Percentiles rank a stretch among this genome's conserved stretches.
These are phyloP conservation scores for Corynespora cassiicola DNA, from an alignment of 2,329 filamentous ascomycete genomes.

Conservation along the genomic window DNA sequence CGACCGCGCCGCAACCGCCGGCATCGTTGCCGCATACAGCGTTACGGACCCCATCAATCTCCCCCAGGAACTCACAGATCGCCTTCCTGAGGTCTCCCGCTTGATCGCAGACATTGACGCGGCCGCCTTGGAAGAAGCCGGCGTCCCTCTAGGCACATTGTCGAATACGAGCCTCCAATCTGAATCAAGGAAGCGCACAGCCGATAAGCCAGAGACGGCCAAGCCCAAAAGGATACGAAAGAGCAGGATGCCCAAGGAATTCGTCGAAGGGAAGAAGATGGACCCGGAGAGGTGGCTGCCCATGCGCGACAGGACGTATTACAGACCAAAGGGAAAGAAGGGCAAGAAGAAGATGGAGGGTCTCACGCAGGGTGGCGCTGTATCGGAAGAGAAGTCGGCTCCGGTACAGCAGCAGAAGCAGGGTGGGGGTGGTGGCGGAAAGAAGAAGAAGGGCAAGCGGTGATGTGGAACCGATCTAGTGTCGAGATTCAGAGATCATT, in stretches of 20 bases:
- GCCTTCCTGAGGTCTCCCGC: constrained; percentile 67
- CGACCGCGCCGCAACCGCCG: constrained; percentile 76
- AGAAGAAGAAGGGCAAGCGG: constrained; percentile 27
- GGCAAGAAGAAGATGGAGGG: constrained; percentile 77
- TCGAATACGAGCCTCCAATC: constrained; percentile 46
- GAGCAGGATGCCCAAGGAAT: constrained; percentile 73
- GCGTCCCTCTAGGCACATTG: constrained; percentile 60
- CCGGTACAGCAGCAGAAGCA: constrained; percentile 40
- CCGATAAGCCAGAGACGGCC: constrained; percentile 49
- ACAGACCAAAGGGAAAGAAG: constrained; percentile 90
- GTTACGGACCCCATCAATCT: constrained; percentile 65
- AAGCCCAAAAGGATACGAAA: constrained; percentile 66
- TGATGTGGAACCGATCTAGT: too few species aligned
- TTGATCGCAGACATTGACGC: constrained; percentile 69
- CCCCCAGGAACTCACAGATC: constrained; percentile 58
- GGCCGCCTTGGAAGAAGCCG: constrained; percentile 68
- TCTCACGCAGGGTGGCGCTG: constrained; percentile 83
- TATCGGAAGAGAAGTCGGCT: constrained; percentile 70
- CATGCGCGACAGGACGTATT: constrained; percentile 84
- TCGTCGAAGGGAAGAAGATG: constrained; percentile 77
- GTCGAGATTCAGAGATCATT: constrained; percentile 7
- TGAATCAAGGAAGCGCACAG: constrained; percentile 47
- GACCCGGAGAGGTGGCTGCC: constrained; percentile 96
- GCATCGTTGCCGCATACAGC: constrained; percentile 84
- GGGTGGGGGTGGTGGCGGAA: constrained; percentile 40